Base-by-base conservation (phyloP, 106 monocot genomes). In the Triglochin maritima region DNA sequence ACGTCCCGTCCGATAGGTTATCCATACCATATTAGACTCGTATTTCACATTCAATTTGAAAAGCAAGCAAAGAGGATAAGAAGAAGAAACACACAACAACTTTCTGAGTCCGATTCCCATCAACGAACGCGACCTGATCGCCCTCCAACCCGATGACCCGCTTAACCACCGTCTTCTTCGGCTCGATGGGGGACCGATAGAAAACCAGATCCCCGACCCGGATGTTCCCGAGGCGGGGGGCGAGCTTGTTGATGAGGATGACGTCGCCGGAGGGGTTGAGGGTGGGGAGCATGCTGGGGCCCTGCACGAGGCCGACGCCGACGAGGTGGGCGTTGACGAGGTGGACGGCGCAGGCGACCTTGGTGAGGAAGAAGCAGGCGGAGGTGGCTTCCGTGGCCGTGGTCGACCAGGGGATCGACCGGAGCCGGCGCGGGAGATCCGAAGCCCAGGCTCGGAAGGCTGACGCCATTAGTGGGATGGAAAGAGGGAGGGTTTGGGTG, bases 211-310 rank as follows among this genome's bases (percentile, higher is more conserved):
- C 90, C 6, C 90, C 95, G 4, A 72, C 63, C 4, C 48, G 48
- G 9, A 90, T 58, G 14, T 59, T 47, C 47, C 81, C 80, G 6
- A 75, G 65, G n/a, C 77, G 63, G 5, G 66, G 47, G 56, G 79
- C 67, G 59, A 88, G 5, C 55, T 73, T 76, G 29, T 95, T 85
- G 63, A 95, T 74, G 4, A 78, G 75, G 6, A 95, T 57, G 7
- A 95, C 70, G 69, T 95, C 95, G 17, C 95, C 95, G 41, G 83
- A 81, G 55, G 82, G 29, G 71, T 87, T 90, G 17, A 95, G 15
- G 7, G 87, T 70, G 5, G 95, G 95, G 44, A 90, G 79, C 95
- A 95, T 95, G 81, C 94, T 95, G 15, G 94, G 83, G 7, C 94
- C 94, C 15, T 64, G 49, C 46, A 78, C 71, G 86, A 88, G 44